Percentiles rank a stretch among this genome's conserved stretches.
Evolutionary conservation across 1,284 basidiomycete species (phyloP).

Genomic region (Irpex lacteus): DNA sequence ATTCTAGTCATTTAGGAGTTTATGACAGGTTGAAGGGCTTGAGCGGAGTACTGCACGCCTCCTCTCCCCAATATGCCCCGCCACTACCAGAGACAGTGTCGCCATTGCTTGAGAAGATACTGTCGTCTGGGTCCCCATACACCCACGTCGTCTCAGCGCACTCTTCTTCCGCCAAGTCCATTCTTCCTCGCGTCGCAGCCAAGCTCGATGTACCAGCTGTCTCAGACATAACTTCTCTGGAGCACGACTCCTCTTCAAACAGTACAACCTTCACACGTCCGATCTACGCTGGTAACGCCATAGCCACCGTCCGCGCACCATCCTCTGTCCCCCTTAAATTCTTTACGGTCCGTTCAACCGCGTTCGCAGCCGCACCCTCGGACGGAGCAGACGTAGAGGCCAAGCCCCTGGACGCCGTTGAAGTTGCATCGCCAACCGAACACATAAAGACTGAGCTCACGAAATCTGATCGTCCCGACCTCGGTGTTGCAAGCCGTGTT

Average conservation of each 20-base stretch:
- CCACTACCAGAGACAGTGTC: slow-evolving; percentile 40
- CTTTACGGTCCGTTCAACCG: slow-evolving; percentile 95
- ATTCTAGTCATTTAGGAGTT: not conserved
- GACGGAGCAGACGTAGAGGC: slow-evolving; percentile 53
- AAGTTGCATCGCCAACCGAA: slow-evolving; percentile 62
- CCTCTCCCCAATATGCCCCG: slow-evolving; percentile 48
- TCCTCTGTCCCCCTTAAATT: slow-evolving; percentile 81
- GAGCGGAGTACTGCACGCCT: slow-evolving; percentile 38
- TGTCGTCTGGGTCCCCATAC: slow-evolving; percentile 47
- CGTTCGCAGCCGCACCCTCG: slow-evolving; percentile 74
- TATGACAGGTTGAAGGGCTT: slow-evolving; percentile 44
- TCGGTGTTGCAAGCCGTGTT: slow-evolving; percentile 84
- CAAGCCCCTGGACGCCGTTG: slow-evolving; percentile 67
- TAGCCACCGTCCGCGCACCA: slow-evolving; percentile 86
- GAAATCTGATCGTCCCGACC: slow-evolving; percentile 91
- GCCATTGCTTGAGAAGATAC: slow-evolving; percentile 40
- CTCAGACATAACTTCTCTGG: slow-evolving; percentile 86
- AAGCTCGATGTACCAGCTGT: slow-evolving; percentile 83
- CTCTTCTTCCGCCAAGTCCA: slow-evolving; percentile 70
- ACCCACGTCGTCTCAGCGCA: slow-evolving; percentile 90
- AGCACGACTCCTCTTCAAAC: slow-evolving; percentile 72
- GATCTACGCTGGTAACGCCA: slow-evolving; percentile 98
- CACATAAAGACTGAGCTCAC: slow-evolving; percentile 86
- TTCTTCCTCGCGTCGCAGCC: slow-evolving; percentile 88
- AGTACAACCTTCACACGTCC: slow-evolving; percentile 85